These are phyloP conservation scores for Fusarium drepaniforme DNA, from an alignment of 2,329 filamentous ascomycete genomes.

Conservation along the genomic window DNA sequence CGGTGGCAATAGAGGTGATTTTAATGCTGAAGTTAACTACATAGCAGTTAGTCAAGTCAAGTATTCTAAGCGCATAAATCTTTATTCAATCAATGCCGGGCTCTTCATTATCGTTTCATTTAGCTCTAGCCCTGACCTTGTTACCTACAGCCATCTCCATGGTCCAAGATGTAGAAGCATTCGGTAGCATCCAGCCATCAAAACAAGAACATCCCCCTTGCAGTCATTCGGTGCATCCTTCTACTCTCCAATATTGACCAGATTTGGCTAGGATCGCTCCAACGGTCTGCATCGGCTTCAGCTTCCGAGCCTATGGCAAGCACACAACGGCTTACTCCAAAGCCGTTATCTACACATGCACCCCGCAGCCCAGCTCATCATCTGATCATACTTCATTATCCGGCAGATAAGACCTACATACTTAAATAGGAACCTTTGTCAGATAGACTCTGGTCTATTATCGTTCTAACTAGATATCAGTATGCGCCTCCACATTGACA, in stretches of 20 bases:
- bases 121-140: no score
- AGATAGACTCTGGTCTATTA: neutral
- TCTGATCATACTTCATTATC: neutral
- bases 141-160: neutral
- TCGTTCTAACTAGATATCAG: neutral
- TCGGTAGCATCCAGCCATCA: neutral
- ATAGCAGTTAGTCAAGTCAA: no score
- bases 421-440: neutral
- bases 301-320: neutral
- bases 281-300: neutral
- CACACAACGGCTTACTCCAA: neutral
- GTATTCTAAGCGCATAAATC: no score
- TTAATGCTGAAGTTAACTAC: no score
- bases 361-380: neutral
- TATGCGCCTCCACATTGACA: neutral
- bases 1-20: no score
- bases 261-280: neutral
- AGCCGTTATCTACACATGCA: neutral
- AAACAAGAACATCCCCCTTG: neutral
- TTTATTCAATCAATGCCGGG: no score
- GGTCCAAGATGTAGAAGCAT: neutral
- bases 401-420: neutral
- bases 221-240: neutral
- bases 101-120: no score
- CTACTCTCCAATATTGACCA: neutral